These are phyloP conservation scores for Moesziomyces parantarcticus DNA, from an alignment of 1,284 basidiomycete genomes.

Conservation along the genomic window DNA sequence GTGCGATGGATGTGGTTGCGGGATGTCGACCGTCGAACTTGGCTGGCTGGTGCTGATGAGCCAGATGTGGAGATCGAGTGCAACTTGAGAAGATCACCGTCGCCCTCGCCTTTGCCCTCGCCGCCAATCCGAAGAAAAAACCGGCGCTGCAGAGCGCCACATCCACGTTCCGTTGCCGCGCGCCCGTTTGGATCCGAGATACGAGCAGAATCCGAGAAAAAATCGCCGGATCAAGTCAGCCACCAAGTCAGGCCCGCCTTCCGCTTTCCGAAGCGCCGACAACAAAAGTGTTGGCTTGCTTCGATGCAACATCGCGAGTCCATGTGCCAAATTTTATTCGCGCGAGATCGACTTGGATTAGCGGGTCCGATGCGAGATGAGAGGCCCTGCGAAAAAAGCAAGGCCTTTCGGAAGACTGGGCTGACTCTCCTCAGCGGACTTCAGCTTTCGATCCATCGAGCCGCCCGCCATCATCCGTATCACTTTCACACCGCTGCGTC, in stretches of 20 bases:
- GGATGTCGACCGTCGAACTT: too few species aligned
- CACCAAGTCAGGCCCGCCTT: too few species aligned
- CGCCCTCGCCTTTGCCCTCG: too few species aligned
- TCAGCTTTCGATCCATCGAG: too few species aligned
- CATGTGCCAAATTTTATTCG: background rate
- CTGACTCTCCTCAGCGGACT: too few species aligned
- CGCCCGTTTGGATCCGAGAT: background rate
- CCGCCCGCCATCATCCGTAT: background rate
- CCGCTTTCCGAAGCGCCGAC: too few species aligned
- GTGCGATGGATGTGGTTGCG: background rate
- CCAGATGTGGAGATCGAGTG: constrained; percentile 5
- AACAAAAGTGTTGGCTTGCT: too few species aligned
- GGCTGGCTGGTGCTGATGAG: too few species aligned
- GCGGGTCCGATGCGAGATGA: background rate
- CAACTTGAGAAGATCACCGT: too few species aligned
- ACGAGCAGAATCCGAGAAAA: background rate
- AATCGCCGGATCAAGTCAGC: background rate
- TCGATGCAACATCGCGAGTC: too few species aligned
- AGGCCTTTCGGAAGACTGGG: background rate
- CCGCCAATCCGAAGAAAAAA: constrained; percentile 4
- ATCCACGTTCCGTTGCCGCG: too few species aligned
- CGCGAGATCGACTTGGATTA: background rate
- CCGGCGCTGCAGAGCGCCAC: too few species aligned
- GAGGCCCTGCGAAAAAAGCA: background rate
- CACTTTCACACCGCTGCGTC: background rate